Conservation (phyloP, 306 rosid species). For the Casuarina cunninghamiana region DNA sequence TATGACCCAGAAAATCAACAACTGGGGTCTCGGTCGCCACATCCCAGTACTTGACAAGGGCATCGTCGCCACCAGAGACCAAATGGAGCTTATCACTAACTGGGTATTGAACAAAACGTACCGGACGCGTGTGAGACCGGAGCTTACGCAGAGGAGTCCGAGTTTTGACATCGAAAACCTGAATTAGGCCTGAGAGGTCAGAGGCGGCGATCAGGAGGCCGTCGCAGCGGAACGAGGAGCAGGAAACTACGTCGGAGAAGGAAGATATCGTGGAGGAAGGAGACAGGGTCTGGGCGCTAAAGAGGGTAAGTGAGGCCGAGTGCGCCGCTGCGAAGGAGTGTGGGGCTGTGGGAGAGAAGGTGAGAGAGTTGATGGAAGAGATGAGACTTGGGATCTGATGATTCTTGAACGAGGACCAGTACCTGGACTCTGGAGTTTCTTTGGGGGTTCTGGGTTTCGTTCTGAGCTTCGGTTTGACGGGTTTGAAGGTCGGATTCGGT, state of each 20-base stretch:
- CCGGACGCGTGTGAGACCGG: slow-evolving; percentile 73
- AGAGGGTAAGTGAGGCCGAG: slow-evolving; percentile 64
- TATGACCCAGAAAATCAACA: slow-evolving; percentile 54
- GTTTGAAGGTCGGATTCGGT: slow-evolving; percentile 33
- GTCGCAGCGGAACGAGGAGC: slow-evolving; percentile 73
- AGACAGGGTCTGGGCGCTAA: slow-evolving; percentile 48
- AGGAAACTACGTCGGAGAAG: slow-evolving; percentile 67
- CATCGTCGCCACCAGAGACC: slow-evolving; percentile 89
- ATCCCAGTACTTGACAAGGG: slow-evolving; percentile 80
- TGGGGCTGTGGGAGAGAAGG: slow-evolving; percentile 64
- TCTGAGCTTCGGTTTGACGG: slow-evolving; percentile 66
- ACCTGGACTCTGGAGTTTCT: slow-evolving; percentile 65
- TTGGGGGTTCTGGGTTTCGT: slow-evolving; percentile 61
- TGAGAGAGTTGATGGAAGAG: slow-evolving; percentile 55
- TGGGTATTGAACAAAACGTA: slow-evolving; percentile 68
- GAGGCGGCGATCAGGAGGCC: slow-evolving; percentile 79
- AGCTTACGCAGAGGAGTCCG: slow-evolving; percentile 66
- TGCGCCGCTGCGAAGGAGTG: slow-evolving; percentile 64
- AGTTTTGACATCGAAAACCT: slow-evolving; percentile 59
- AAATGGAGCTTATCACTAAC: slow-evolving; percentile 67
- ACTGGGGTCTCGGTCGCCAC: slow-evolving; percentile 51
- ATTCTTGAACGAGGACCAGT: slow-evolving; percentile 85
- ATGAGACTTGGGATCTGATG: slow-evolving; percentile 58
- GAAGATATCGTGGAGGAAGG: slow-evolving; percentile 50
- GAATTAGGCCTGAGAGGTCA: slow-evolving; percentile 78